Conservation (phyloP, 148 eudicot species). For the Amaranthus palmeri region DNA sequence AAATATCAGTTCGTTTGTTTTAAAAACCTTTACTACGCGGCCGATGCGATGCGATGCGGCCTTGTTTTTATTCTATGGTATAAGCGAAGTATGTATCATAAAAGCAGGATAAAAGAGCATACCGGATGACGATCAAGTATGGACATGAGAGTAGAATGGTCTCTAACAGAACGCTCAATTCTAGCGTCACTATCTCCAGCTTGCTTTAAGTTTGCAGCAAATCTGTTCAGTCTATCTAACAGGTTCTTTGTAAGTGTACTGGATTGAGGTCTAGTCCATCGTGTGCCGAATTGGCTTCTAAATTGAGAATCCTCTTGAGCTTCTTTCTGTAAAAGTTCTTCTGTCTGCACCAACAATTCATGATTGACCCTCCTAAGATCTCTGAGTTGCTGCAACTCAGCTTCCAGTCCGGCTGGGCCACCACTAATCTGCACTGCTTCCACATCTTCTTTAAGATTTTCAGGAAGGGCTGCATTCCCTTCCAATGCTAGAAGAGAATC, state of each 20-base stretch:
- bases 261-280: conserved; percentile 99
- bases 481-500: conserved; percentile 87
- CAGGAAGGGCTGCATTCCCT: conserved; percentile 67
- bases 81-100: conserved; percentile 2
- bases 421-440: conserved; percentile 97
- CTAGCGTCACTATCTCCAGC: conserved; percentile 96
- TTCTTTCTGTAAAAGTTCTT: conserved; percentile 95
- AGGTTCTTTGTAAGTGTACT: conserved; percentile 87
- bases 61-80: too few relatives aligned
- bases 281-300: conserved; percentile 85
- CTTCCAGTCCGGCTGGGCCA: conserved; percentile 85
- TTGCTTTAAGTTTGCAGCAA: conserved; percentile 90
- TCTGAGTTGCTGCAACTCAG: conserved; percentile 80
- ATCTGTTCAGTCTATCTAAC: conserved; percentile 84
- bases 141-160: conserved; percentile 78
- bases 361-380: conserved; percentile 95
- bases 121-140: conserved; percentile 91
- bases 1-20: too few relatives aligned
- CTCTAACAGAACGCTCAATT: conserved; percentile 92
- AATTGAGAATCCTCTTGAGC: conserved; percentile 87
- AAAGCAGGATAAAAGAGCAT: conserved; percentile 24
- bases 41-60: too few relatives aligned
- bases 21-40: too few relatives aligned
- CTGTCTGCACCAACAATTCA: conserved; percentile 83
- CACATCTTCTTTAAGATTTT: conserved; percentile 81